Conservation (phyloP, 1,139 yeast genomes). For the Entelexis sorbosivorans region DNA sequence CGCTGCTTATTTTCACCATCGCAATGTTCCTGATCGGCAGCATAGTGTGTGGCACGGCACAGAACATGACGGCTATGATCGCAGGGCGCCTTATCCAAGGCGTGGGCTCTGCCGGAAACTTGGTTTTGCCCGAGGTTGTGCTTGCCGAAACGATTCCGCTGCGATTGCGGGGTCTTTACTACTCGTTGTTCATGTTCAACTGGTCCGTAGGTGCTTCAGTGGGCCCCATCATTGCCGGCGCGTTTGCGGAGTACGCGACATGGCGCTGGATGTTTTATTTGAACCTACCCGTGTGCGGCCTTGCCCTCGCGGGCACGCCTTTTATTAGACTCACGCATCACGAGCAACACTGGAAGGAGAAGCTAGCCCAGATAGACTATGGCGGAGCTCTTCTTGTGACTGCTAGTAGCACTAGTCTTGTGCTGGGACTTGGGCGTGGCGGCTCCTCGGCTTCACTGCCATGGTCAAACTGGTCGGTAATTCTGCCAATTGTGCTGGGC, state of each 20-base stretch:
- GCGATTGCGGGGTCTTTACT: constrained; percentile 39
- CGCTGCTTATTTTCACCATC: constrained; percentile 22
- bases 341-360: constrained; percentile 34
- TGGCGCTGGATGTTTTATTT: constrained; percentile 79
- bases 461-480: constrained; percentile 47
- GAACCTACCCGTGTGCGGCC: constrained; percentile 58
- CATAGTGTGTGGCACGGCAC: constrained; percentile 47
- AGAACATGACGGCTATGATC: constrained; percentile 48
- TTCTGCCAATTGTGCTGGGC: constrained; percentile 44
- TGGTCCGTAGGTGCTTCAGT: constrained; percentile 49
- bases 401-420: constrained; percentile 34
- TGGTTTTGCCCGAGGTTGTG: constrained; percentile 48
- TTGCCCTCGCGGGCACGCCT: constrained; percentile 39
- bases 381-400: constrained; percentile 27
- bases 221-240: constrained; percentile 66
- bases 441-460: constrained; percentile 33
- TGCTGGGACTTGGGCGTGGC: constrained; percentile 44
- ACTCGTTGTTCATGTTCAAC: constrained; percentile 38
- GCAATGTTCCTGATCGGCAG: constrained; percentile 32
- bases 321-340: constrained; percentile 45
- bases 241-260: constrained; percentile 41
- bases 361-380: constrained; percentile 40
- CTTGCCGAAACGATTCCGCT: constrained; percentile 53
- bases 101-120: constrained; percentile 62
- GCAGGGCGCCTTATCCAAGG: constrained; percentile 67